Evolutionary conservation across 2,329 filamentous ascomycete genomes (phyloP).

Genomic region (Hyphodiscus sp.): DNA sequence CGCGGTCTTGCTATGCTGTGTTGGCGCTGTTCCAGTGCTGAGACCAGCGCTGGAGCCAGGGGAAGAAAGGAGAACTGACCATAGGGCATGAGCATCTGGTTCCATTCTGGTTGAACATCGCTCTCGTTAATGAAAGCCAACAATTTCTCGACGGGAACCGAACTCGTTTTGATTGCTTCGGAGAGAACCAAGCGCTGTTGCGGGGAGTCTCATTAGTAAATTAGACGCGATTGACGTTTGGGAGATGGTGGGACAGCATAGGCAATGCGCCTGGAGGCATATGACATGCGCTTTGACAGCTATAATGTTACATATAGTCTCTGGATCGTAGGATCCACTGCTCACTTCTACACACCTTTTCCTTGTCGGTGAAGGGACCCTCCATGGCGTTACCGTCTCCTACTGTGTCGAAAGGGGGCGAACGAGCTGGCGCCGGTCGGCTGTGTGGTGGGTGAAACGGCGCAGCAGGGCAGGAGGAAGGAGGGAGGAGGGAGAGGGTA

Average conservation of each 20-base stretch:
- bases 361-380: conserved; percentile 24
- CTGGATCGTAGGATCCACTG: background rate
- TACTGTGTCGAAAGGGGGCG: conserved; percentile 1
- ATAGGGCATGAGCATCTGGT: conserved; percentile 41
- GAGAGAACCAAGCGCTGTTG: conserved; percentile 38
- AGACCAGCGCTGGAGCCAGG: conserved; percentile 7
- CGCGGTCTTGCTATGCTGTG: conserved; percentile 2
- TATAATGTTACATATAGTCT: conserved; percentile 1
- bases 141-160: conserved; percentile 38
- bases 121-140: conserved; percentile 35
- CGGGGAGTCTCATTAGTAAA: conserved; percentile 4
- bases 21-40: conserved; percentile 14
- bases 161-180: conserved; percentile 43
- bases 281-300: conserved; percentile 6
- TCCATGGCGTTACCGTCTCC: conserved; percentile 18
- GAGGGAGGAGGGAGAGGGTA: background rate
- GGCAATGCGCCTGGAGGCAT: conserved; percentile 14
- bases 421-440: conserved; percentile 9
- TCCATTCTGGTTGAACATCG: conserved; percentile 40
- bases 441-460: conserved; percentile 4
- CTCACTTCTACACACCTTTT: conserved; percentile 26
- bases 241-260: conserved; percentile 7
- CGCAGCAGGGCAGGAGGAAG: conserved; percentile 12
- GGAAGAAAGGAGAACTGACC: conserved; percentile 32
- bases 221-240: conserved; percentile 16